A percentile compares a stretch with the other conserved stretches of the same genome.
Evolutionary conservation across 2,329 filamentous ascomycete species (phyloP).

Genomic region (Botrytis paeoniae): DNA sequence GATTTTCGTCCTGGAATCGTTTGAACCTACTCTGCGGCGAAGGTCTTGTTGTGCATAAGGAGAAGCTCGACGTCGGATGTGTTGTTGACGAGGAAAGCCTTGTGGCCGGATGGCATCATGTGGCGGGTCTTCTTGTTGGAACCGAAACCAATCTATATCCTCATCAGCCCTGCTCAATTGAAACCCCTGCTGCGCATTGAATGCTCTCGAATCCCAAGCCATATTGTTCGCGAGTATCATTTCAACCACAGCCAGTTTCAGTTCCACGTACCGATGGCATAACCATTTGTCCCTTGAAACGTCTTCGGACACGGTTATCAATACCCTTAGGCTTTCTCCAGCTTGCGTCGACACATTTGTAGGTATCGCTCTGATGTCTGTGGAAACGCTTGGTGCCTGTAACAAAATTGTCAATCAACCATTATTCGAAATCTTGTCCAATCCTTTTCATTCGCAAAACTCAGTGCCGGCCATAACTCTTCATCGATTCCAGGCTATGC

Average conservation of each 20-base stretch:
- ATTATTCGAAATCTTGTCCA: background rate
- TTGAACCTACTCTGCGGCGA: slow-evolving; percentile 85
- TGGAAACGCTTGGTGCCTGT: slow-evolving; percentile 90
- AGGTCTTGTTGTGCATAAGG: slow-evolving; percentile 99
- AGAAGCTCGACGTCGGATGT: slow-evolving; percentile 92
- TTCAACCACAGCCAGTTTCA: background rate
- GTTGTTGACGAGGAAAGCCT: slow-evolving; percentile 99
- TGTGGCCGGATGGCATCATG: slow-evolving; percentile 99
- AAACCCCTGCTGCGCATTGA: slow-evolving; percentile 7
- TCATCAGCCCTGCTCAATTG: slow-evolving; percentile 29
- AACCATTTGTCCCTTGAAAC: slow-evolving; percentile 90
- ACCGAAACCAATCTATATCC: slow-evolving; percentile 85
- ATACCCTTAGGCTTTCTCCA: slow-evolving; percentile 99
- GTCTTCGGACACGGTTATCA: slow-evolving; percentile 94
- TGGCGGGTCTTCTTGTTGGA: slow-evolving; percentile 99
- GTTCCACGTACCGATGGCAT: slow-evolving; percentile 92
- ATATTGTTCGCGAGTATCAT: background rate
- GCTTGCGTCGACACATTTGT: slow-evolving; percentile 83
- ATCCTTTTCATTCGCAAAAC: background rate
- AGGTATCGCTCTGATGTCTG: slow-evolving; percentile 96
- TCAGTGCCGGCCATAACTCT: background rate
- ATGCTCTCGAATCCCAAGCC: slow-evolving; percentile 11
- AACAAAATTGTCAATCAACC: slow-evolving; percentile 31
- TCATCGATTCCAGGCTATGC: background rate
- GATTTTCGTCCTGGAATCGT: background rate